Conservation (phyloP, 352 stramenopile species). For the Phytophthora sansomeana region DNA sequence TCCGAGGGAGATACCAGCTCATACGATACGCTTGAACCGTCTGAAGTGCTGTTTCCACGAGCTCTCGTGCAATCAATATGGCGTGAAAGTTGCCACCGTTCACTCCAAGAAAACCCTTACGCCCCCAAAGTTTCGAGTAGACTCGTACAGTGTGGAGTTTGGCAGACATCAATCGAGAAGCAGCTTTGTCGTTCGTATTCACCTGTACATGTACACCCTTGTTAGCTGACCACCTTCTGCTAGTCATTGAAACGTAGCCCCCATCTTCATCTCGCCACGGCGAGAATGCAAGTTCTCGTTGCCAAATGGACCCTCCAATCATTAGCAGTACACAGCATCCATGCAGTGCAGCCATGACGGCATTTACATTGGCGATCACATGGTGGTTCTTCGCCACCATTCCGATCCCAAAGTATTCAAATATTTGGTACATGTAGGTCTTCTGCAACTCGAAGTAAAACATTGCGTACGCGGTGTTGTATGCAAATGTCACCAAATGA, state of each 20-base stretch:
- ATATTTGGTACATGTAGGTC: too few species aligned
- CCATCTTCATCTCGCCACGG: neutral
- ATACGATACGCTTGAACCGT: slow-evolving; percentile 21
- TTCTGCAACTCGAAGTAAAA: too few species aligned
- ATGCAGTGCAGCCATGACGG: neutral
- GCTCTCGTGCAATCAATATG: neutral
- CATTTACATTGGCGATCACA: too few species aligned
- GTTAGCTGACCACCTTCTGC: neutral
- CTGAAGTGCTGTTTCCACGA: slow-evolving; percentile 18
- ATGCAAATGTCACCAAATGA: too few species aligned
- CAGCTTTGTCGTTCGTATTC: neutral
- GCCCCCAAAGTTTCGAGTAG: neutral
- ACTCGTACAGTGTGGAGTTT: neutral
- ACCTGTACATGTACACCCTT: neutral
- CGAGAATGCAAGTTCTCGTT: neutral
- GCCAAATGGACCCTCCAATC: neutral
- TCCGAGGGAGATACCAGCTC: slow-evolving; percentile 21
- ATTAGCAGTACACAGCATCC: too few species aligned
- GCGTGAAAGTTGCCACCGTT: neutral
- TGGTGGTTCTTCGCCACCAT: too few species aligned
- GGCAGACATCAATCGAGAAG: neutral
- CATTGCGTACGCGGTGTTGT: too few species aligned
- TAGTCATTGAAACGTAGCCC: neutral
- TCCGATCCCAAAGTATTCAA: too few species aligned
- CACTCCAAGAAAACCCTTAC: neutral